Evolutionary conservation across 257 asterid species (phyloP).

Genomic region (Linaria vulgaris): DNA sequence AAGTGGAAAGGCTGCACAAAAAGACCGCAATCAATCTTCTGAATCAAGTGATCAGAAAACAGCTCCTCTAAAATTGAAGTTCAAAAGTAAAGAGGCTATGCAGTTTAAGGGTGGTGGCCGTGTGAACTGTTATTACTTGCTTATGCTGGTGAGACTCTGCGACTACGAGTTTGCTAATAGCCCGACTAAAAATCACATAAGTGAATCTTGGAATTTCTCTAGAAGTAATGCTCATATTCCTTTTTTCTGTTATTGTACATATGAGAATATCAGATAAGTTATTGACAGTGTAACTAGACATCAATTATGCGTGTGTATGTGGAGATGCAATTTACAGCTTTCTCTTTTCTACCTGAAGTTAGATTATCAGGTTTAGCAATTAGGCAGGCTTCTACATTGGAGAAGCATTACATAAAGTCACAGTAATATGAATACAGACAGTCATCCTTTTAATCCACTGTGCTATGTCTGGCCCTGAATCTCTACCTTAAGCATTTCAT

Average conservation of each 20-base stretch:
- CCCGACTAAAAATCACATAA: not conserved
- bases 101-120: slow-evolving; percentile 1
- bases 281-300: slow-evolving; percentile 28
- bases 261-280: slow-evolving; percentile 24
- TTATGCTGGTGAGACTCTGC: not conserved
- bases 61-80: slow-evolving; percentile 34
- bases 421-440: slow-evolving; percentile 3
- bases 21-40: slow-evolving; percentile 50
- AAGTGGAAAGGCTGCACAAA: slow-evolving; percentile 48
- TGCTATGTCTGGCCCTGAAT: slow-evolving; percentile 22
- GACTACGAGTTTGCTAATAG: slow-evolving; percentile 10
- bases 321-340: slow-evolving; percentile 13
- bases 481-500: too few relatives aligned
- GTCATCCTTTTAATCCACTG: slow-evolving; percentile 14
- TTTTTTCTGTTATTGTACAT: slow-evolving; percentile 31
- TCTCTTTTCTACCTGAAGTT: too few relatives aligned
- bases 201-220: slow-evolving; percentile 4
- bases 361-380: too few relatives aligned
- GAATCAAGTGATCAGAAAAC: slow-evolving; percentile 39
- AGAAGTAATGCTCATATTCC: slow-evolving; percentile 16
- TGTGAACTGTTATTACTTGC: slow-evolving; percentile 13
- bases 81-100: slow-evolving; percentile 37
- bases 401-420: not conserved
- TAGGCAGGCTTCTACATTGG: too few relatives aligned
- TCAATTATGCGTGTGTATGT: slow-evolving; percentile 18